Base-by-base conservation (phyloP, 148 eudicot species). In the Polygonum maritimum region DNA sequence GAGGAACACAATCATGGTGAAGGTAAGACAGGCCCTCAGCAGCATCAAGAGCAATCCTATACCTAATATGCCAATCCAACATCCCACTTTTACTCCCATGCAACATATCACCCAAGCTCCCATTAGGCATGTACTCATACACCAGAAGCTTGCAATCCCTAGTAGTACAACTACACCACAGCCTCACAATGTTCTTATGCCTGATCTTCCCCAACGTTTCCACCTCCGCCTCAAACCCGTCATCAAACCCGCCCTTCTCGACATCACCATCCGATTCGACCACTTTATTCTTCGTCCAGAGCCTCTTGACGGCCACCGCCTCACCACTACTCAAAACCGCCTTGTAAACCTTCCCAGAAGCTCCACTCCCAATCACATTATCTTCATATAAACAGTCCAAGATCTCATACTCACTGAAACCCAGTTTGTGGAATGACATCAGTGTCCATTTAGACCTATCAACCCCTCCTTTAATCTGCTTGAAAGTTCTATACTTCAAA, bases 111-210 rank as follows among this genome's bases (percentile, higher is more conserved):
- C 98, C 97, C 44, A 94, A 86, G 69, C 98, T 92, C 13, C 98
- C 98, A 85, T 94, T 94, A 35, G 89, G 85, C 98, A 94, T 94
- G 54, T 90, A 92, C 87, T 94, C 98, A 40, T 94, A 94, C 9
- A 94, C 98, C 77, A 94, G 77, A 44, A 94, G 82, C 76, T 89
- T 89, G 35, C 93, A 88, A 45, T 90, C 90, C 71, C 80, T 88
- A 0, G 94, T 86, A 2, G 85, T 81, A 48, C 98, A 94, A 73
- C 96, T 90, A 78, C 98, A 94, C 98, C 98, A 94, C 63, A 94
- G 82, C 79, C 90, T 89, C 21, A 94, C 97, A 40, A 94, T 94
- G 78, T 90, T 94, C 88, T 94, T 94, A 62, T 94, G 98, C 84
- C 98, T 83, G 2, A 94, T 92, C 79, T 88, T 92, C 21, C 98